These are phyloP conservation scores for Boletus bicolor DNA, from an alignment of 768 basidiomycete species.

Conservation along the genomic window DNA sequence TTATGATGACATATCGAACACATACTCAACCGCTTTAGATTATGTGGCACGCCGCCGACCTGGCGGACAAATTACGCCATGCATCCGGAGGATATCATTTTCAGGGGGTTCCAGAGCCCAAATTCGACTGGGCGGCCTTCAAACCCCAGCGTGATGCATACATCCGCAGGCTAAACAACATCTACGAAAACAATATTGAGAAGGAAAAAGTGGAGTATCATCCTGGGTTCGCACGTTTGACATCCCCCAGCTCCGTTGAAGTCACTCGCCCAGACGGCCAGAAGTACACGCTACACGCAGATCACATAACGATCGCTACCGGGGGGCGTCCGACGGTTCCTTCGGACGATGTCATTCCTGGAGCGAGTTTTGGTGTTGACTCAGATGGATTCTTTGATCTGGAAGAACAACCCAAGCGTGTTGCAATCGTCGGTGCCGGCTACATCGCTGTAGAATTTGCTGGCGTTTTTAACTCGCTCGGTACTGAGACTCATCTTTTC, in stretches of 20 bases:
- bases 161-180: conserved; percentile 82
- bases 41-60: conserved; percentile 96
- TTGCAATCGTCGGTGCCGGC: conserved; percentile 93
- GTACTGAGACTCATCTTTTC: conserved; percentile 87
- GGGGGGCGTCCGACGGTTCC: conserved; percentile 86
- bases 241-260: conserved; percentile 66
- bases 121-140: conserved; percentile 88
- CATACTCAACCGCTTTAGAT: conserved; percentile 47
- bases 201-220: conserved; percentile 89
- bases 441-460: conserved; percentile 98
- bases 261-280: conserved; percentile 66
- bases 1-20: background rate
- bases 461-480: conserved; percentile 88
- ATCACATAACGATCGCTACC: conserved; percentile 79
- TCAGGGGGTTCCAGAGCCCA: conserved; percentile 51
- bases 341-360: conserved; percentile 75
- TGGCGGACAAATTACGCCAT: conserved; percentile 78
- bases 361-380: conserved; percentile 85
- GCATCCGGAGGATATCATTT: conserved; percentile 75
- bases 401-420: conserved; percentile 85
- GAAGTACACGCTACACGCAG: conserved; percentile 69
- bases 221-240: conserved; percentile 70
- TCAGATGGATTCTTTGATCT: conserved; percentile 98
- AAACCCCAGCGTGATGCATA: conserved; percentile 96
- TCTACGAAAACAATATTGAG: conserved; percentile 86